Percentiles rank a stretch among this genome's conserved stretches.
These are phyloP conservation scores for Metschnikowia reukaufii DNA, from an alignment of 805 yeast species.

Conservation along the genomic window DNA sequence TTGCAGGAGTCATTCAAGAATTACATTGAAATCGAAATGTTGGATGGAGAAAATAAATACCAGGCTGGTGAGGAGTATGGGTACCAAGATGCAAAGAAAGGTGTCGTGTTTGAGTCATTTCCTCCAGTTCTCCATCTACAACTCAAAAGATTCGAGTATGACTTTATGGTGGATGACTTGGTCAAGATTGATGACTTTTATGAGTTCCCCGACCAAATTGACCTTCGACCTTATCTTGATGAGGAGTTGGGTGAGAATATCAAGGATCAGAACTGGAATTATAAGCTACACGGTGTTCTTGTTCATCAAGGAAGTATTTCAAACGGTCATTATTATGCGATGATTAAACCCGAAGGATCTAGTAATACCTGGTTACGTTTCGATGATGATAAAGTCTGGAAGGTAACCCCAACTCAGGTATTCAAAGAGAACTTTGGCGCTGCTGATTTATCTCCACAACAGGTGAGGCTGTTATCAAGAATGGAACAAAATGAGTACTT, in stretches of 20 bases:
- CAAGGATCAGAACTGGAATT: conserved; percentile 63
- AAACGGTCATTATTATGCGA: conserved; percentile 94
- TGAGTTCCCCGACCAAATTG: conserved; percentile 83
- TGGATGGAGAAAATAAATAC: conserved; percentile 94
- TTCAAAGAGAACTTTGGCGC: conserved; percentile 93
- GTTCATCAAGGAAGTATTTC: conserved; percentile 96
- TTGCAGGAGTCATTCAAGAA: conserved; percentile 77
- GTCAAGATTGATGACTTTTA: conserved; percentile 90
- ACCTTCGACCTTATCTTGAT: conserved; percentile 76
- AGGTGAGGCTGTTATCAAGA: conserved; percentile 52
- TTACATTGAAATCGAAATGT: conserved; percentile 82
- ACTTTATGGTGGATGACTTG: conserved; percentile 82
- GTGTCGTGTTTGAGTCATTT: conserved; percentile 85
- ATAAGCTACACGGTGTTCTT: conserved; percentile 86
- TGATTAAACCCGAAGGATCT: conserved; percentile 68
- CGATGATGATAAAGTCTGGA: conserved; percentile 94
- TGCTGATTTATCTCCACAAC: conserved; percentile 51
- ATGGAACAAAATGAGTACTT: conserved; percentile 60
- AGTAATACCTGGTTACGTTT: conserved; percentile 79
- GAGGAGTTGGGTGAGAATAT: conserved; percentile 45
- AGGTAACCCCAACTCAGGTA: conserved; percentile 80
- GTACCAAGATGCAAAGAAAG: conserved; percentile 93
- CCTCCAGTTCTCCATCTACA: conserved; percentile 95
- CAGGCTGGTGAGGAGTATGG: conserved; percentile 85
- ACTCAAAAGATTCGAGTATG: conserved; percentile 91